Evolutionary conservation across 2,329 filamentous ascomycete genomes (phyloP), one percentile per base, ranked within the genome.

Genomic region (Dothideomycetidae sp.): DNA sequence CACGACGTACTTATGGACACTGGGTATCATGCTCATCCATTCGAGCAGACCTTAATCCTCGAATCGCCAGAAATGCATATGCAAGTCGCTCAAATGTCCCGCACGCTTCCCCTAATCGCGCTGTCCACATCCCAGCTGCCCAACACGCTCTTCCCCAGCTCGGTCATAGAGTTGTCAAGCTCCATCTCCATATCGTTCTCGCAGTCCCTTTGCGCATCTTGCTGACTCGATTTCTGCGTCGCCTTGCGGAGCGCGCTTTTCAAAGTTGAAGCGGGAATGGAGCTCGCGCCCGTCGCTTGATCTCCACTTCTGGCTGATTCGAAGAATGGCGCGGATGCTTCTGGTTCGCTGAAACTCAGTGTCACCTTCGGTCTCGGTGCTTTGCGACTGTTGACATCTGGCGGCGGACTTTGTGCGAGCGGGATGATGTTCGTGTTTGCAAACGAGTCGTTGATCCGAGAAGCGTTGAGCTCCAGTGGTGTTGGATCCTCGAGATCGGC

Each of bases 171-270:
- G 10, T 29, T 17, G 13, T 33, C 36, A 21, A 38, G 18, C 17
- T 38, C 36, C 14, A 37, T 21, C 10, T 31, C 16, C 10, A 13
- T 18, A 7, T 21, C 28, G 5, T 16, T 13, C 9, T 33, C 18
- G 13, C 28, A 11, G 5, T 38, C 36, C 36, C 18, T 38, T 19
- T 38, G 36, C 3, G 36, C 36, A 28, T 38, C 36, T 19, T 38
- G 36, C 7, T 32, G 14, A 21, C 36, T 33, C 16, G 30, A 16
- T 19, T 18, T 21, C 11, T 29, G 18, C 16, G 28, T 9, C n/a
- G n/a, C n/a, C n/a, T 37, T 38, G 29, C 26, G 30, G 15, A 38
- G 12, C 16, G 36, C 19, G 14, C 36, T 38, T 19, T 38, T 38
- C 18, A 38, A 14, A 5, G 29, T 29, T 26, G 21, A 26, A 11